Percentiles rank a stretch among this genome's conserved stretches.
Conservation (phyloP, 495 filamentous ascomycete genomes). For the Penicillium roqueforti region DNA sequence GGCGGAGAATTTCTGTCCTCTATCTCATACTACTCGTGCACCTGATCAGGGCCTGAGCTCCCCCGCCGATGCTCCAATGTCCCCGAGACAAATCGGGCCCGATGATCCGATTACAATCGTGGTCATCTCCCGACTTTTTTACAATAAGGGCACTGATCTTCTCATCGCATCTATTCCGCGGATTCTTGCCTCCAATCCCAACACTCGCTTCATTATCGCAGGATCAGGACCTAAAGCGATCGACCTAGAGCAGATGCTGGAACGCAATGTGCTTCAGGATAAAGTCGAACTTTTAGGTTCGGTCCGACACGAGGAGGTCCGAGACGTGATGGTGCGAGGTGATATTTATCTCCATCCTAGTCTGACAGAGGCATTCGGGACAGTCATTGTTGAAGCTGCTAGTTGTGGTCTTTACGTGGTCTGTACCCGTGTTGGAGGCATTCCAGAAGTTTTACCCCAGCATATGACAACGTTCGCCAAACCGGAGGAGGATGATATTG, state of each 20-base stretch:
- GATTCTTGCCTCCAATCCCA: slow-evolving; percentile 80
- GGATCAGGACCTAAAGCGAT: slow-evolving; percentile 95
- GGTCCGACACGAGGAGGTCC: slow-evolving; percentile 90
- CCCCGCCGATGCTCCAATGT: slow-evolving; percentile 39
- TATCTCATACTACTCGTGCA: slow-evolving; percentile 38
- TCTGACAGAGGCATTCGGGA: slow-evolving; percentile 94
- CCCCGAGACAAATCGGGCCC: slow-evolving; percentile 60
- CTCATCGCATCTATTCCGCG: slow-evolving; percentile 91
- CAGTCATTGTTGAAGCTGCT: slow-evolving; percentile 94
- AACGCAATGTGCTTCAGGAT: slow-evolving; percentile 92
- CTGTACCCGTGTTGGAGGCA: slow-evolving; percentile 92
- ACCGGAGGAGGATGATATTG: slow-evolving; percentile 68
- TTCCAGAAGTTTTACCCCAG: slow-evolving; percentile 87
- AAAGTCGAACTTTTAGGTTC: slow-evolving; percentile 87
- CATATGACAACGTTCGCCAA: slow-evolving; percentile 82
- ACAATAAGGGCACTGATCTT: slow-evolving; percentile 97
- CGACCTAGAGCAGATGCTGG: slow-evolving; percentile 95
- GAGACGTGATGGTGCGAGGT: slow-evolving; percentile 96
- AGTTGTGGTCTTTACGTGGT: slow-evolving; percentile 94
- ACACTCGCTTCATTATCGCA: slow-evolving; percentile 95
- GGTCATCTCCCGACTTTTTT: slow-evolving; percentile 94
- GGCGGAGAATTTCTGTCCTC: slow-evolving; percentile 86
- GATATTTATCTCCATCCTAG: slow-evolving; percentile 96
- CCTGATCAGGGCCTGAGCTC: slow-evolving; percentile 29
- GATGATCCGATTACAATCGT: slow-evolving; percentile 91